Percentiles rank a stretch among this genome's conserved stretches.
These are phyloP conservation scores for Orbilia blumenaviensis DNA, from an alignment of 2,329 filamentous ascomycete species.

Conservation along the genomic window DNA sequence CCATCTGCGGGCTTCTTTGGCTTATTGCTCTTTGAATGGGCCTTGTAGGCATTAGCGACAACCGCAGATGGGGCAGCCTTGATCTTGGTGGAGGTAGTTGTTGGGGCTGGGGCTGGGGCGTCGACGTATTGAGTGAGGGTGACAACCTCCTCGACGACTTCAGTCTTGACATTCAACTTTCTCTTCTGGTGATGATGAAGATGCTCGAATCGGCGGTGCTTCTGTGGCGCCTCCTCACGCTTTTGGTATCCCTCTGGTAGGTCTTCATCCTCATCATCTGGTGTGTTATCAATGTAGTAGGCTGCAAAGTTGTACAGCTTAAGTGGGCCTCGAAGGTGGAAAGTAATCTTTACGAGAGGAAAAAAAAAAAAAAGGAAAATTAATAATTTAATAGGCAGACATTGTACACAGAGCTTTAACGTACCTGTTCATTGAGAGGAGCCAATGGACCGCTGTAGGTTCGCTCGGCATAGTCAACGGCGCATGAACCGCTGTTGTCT, in stretches of 20 bases:
- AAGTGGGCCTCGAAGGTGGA: constrained; percentile 47
- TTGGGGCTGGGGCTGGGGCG: constrained; percentile 16
- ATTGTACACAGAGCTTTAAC: not conserved
- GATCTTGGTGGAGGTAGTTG: not conserved
- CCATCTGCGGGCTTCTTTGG: constrained; percentile 24
- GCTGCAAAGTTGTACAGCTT: constrained; percentile 46
- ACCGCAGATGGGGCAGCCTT: constrained; percentile 24
- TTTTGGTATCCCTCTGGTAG: constrained; percentile 25
- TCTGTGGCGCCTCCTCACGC: constrained; percentile 23
- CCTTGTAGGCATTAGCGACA: constrained; percentile 43
- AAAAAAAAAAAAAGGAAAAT: no score
- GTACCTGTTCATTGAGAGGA: constrained; percentile 42
- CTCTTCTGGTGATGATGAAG: constrained; percentile 36
- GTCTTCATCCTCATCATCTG: constrained; percentile 25
- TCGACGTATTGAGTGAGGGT: constrained; percentile 38
- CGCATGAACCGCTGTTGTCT: constrained; percentile 25
- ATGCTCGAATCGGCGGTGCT: constrained; percentile 40
- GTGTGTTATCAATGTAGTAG: constrained; percentile 43
- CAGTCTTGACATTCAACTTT: constrained; percentile 38
- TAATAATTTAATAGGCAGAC: not conserved
- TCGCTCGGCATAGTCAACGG: constrained; percentile 4
- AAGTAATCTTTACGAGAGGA: constrained; percentile 30
- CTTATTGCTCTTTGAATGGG: constrained; percentile 4
- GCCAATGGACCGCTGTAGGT: constrained; percentile 46
- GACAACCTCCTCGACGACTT: constrained; percentile 40